Evolutionary conservation across 371 early-diverging fungal genomes (phyloP).

Genomic region (Gilbertella persicaria): DNA sequence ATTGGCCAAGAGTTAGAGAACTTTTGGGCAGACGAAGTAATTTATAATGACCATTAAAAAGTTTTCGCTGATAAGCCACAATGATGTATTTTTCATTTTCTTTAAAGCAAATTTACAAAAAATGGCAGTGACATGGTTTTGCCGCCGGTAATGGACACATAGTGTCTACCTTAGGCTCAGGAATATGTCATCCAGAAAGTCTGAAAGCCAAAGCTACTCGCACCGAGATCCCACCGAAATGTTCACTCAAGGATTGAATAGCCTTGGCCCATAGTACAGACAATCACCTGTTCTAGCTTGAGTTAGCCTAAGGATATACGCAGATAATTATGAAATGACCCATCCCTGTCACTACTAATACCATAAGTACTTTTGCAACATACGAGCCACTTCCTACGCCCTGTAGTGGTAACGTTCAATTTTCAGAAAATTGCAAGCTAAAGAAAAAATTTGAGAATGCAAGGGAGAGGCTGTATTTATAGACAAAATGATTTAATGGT

Average conservation of each 20-base stretch:
- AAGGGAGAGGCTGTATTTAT: not conserved
- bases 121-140: constrained; percentile 47
- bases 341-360: constrained; percentile 19
- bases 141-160: constrained; percentile 38
- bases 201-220: constrained; percentile 18
- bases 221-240: constrained; percentile 23
- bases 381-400: constrained; percentile 23
- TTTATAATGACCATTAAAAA: not conserved
- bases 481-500: not conserved
- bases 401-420: constrained; percentile 20
- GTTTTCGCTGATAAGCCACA: not conserved
- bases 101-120: constrained; percentile 6
- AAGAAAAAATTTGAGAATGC: constrained; percentile 11
- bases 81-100: constrained; percentile 17
- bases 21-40: no score
- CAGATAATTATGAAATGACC: constrained; percentile 18
- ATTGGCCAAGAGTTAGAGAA: no score
- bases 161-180: constrained; percentile 44
- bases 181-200: constrained; percentile 46
- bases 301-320: constrained; percentile 31
- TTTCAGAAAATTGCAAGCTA: constrained; percentile 26
- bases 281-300: constrained; percentile 29
- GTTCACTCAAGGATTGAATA: constrained; percentile 23
- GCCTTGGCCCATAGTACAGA: constrained; percentile 17
- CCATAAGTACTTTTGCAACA: constrained; percentile 7